Base-by-base conservation (phyloP, 768 basidiomycete species). In the Russula olivacea region DNA sequence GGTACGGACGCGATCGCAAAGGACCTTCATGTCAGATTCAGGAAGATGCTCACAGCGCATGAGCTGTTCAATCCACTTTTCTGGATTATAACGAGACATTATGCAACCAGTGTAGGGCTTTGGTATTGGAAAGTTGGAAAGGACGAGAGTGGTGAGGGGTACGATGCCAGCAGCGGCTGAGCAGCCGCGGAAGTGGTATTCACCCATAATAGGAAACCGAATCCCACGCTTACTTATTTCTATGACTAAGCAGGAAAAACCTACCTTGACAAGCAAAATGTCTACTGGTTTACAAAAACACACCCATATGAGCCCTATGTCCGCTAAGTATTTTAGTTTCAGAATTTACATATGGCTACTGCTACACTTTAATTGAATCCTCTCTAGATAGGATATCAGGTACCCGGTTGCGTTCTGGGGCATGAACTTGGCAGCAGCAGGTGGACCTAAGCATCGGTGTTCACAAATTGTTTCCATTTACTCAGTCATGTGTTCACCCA, bases 1-100 rank as follows among this genome's bases (percentile, higher is more conserved):
- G 53, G 87, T 82, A 55, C 92, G 85, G 23, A 98, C 94, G 64
- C 87, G 85, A 61, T 93, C 84, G 79, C 96, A 98, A 54, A 99
- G 85, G 48, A 87, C 77, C 72, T 94, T 96, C 85, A 99, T 97
- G 67, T 96, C 92, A 12, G 83, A 72, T 76, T 99, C 97, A 17
- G 91, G 83, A 55, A 99, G 88, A 68, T 92, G 87, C 66, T 87
- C 83, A 78, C 94, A 97, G 68, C 82, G 76, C 77, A 86, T 86
- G 63, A 98, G 86, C 70, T 93, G 91, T 30, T 83, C 82, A 70
- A 98, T 93, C 88, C 95, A 97, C 76, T 83, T 84, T 77, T 86
- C 87, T 61, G 87, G 84, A 69, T 80, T 72, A 69, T 50, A 59
- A n/a, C 58, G 66, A 4, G 64, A 53, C 66, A 67, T 66, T 23